Percentiles rank a stretch among this genome's conserved stretches.
Conservation (phyloP, 2,329 filamentous ascomycete species). For the Trichoderma sp. region DNA sequence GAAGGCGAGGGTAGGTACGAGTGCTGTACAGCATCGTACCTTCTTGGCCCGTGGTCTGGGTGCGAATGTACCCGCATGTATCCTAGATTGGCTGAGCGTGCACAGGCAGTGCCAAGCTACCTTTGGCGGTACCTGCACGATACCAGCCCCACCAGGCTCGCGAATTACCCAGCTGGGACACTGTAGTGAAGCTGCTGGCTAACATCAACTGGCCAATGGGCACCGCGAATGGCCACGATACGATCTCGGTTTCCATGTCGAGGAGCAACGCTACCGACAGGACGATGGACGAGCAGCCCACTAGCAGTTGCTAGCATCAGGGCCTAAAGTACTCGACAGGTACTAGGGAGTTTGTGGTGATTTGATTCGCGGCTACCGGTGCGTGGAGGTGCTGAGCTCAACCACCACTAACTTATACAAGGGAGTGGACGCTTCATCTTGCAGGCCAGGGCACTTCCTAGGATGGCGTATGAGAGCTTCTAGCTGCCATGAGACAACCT, state of each 20-base stretch:
- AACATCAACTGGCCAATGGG: background rate
- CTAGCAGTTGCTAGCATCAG: background rate
- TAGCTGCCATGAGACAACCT: background rate
- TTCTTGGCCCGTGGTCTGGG: background rate
- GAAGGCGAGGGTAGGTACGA: background rate
- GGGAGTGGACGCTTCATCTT: background rate
- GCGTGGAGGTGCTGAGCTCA: background rate
- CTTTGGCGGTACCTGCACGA: background rate
- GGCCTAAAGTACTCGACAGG: background rate
- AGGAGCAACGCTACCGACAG: slow-evolving; percentile 12
- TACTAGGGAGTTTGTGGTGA: background rate
- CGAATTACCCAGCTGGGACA: slow-evolving; percentile 12
- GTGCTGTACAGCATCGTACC: background rate
- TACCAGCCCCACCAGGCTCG: background rate
- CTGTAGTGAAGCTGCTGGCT: background rate
- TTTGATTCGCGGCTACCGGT: background rate
- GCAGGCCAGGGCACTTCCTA: background rate
- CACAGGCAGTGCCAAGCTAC: background rate
- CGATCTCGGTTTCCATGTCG: slow-evolving; percentile 9
- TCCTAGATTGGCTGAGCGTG: background rate
- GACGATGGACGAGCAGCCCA: slow-evolving; percentile 3
- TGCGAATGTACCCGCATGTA: background rate
- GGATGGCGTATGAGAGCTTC: background rate
- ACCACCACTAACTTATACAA: background rate
- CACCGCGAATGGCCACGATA: background rate